Evolutionary conservation across 805 yeast genomes (phyloP).

Genomic region (Kodamaea laetipori): DNA sequence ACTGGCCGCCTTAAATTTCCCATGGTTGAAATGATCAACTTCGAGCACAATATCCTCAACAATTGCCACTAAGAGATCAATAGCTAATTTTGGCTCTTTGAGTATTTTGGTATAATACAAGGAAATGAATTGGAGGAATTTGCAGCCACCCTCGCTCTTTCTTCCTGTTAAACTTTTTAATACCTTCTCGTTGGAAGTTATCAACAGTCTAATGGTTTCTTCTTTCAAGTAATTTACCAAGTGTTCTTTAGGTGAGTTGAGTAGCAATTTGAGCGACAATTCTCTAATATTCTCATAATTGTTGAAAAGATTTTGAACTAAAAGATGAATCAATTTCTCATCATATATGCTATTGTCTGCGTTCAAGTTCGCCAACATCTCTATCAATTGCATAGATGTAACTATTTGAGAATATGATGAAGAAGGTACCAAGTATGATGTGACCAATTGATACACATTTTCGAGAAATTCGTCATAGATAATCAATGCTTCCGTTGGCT

Average conservation of each 20-base stretch:
- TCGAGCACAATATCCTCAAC: constrained; percentile 5
- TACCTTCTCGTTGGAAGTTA: constrained; percentile 15
- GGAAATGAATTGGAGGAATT: constrained; percentile 56
- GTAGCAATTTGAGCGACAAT: constrained; percentile 35
- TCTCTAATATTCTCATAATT: constrained; percentile 79
- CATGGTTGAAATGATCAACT: constrained; percentile 49
- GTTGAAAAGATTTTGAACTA: constrained; percentile 65
- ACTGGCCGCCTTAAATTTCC: constrained; percentile 50
- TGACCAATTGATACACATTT: constrained; percentile 60
- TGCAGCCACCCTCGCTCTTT: constrained; percentile 79
- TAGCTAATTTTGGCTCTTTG: constrained; percentile 1
- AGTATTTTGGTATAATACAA: constrained; percentile 8
- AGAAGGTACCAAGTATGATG: constrained; percentile 52
- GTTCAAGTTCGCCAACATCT: constrained; percentile 3
- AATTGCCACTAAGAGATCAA: constrained; percentile 12
- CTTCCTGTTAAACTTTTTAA: constrained; percentile 53
- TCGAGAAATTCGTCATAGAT: constrained; percentile 30
- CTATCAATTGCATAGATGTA: constrained; percentile 20
- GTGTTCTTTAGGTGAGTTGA: constrained; percentile 20
- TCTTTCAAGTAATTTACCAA: not conserved
- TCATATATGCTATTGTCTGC: constrained; percentile 13
- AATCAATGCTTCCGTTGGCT: constrained; percentile 16
- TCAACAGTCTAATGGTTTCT: not conserved
- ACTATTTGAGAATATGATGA: constrained; percentile 45
- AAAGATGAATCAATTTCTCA: constrained; percentile 39